A percentile compares a stretch with the other conserved stretches of the same genome.
These are phyloP conservation scores for Aspergillus tubingensis DNA, from an alignment of 2,329 filamentous ascomycete species.

Conservation along the genomic window DNA sequence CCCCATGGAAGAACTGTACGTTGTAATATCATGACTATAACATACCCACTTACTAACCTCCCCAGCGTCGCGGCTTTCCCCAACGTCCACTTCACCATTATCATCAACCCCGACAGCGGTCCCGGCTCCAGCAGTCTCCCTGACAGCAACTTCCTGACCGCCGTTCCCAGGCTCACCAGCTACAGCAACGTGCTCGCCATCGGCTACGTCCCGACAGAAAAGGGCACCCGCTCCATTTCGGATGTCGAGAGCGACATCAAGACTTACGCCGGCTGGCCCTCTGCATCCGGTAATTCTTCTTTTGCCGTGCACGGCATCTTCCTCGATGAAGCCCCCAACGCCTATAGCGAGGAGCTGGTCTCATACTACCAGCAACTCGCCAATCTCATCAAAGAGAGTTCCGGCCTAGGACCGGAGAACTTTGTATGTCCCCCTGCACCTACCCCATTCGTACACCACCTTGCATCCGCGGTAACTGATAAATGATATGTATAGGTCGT, in stretches of 20 bases:
- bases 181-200: conserved; percentile 12
- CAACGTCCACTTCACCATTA: conserved; percentile 22
- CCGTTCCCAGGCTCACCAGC: conserved; percentile 5
- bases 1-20: conserved; percentile 17
- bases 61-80: conserved; percentile 16
- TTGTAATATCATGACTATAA: neutral
- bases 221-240: conserved; percentile 2
- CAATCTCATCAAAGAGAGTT: neutral
- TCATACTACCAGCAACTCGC: conserved; percentile 5
- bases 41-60: neutral
- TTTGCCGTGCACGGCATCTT: conserved; percentile 17
- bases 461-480: neutral
- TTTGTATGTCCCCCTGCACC: neutral
- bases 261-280: conserved; percentile 14
- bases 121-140: conserved; percentile 13
- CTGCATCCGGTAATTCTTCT: conserved; percentile 5
- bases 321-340: conserved; percentile 14
- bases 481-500: conserved; percentile 3
- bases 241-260: conserved; percentile 13
- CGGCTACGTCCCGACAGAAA: conserved; percentile 12
- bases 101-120: conserved; percentile 25
- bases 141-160: conserved; percentile 11
- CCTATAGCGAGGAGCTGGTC: neutral
- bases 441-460: neutral
- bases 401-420: conserved; percentile 12